Evolutionary conservation across 805 yeast species (phyloP), one percentile per base, ranked within the genome.

Genomic region (Priceomyces melissophilus): DNA sequence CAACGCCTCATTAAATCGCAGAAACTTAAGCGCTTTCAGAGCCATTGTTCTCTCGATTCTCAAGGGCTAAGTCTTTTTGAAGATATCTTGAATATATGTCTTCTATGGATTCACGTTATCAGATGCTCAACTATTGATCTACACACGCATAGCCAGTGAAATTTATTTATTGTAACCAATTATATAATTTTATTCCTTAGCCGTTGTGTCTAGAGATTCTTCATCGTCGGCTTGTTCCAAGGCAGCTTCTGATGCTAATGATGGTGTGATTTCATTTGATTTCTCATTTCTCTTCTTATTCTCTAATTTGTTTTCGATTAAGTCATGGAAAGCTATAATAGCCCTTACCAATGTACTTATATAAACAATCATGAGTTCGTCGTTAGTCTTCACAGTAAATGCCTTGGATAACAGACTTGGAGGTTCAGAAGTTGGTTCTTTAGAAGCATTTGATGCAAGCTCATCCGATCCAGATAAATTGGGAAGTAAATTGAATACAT

Each of bases 321-420:
- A 76, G 61, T 93, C 95, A 65, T 93, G 96, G 76, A 93, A 91
- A 9, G 98, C 95, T 57, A 93, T 85, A 54, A 95, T 90, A 4
- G 98, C 86, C 58, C 98, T 79, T 16, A 93, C 96, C 54, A 93
- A 71, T 38, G 91, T 83, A 55, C 93, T 79, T 49, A 93, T 81
- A 61, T 95, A 95, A 17, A 93, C 80, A 57, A 88, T 77, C 99
- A 95, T 91, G 53, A 95, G 73, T 63, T 93, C 96, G 59, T 93
- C 99, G 58, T 93, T 95, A 2, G 99, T 88, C 67, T 91, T 93
- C 33, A 86, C 76, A 1, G 95, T 89, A 59, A 91, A 84, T 2
- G 98, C 95, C 39, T 82, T 75, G 14, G 84, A 73, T 47, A 93
- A 70, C 26, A 80, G 81, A 49, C 73, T 77, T 13, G 67, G 55